phyloP scores from a whole-genome alignment of 345 rosid genomes.

The Barbarea vulgaris region DNA sequence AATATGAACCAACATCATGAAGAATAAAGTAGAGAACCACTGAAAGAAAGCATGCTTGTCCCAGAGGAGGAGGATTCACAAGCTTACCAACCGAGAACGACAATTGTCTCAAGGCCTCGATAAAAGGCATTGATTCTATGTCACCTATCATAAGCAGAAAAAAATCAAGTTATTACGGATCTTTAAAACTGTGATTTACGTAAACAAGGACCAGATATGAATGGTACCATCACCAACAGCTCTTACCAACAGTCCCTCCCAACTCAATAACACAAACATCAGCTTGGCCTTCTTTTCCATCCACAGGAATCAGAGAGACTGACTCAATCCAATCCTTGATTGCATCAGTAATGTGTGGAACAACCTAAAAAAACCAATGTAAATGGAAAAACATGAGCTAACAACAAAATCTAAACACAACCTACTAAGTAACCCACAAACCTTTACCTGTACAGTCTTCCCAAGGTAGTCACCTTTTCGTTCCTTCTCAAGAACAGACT shows the following conservation, averaged over 20 bases:
- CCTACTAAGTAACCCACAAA: slow-evolving; percentile 10
- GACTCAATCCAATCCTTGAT: slow-evolving; percentile 85
- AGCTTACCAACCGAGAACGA: slow-evolving; percentile 87
- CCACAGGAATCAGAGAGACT: slow-evolving; percentile 79
- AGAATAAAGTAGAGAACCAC: slow-evolving; percentile 18
- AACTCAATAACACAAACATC: slow-evolving; percentile 98
- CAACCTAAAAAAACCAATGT: slow-evolving; percentile 58
- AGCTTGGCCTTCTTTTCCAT: slow-evolving; percentile 84
- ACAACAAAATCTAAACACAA: slow-evolving; percentile 18
- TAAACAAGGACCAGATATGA: not conserved
- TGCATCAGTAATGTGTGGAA: slow-evolving; percentile 97
- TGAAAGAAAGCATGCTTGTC: slow-evolving; percentile 11
- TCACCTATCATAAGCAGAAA: slow-evolving; percentile 60
- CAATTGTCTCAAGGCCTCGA: slow-evolving; percentile 94
- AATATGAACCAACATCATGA: slow-evolving; percentile 32
- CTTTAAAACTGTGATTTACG: not conserved
- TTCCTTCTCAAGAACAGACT: slow-evolving; percentile 94
- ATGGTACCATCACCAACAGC: slow-evolving; percentile 2
- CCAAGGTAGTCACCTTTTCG: slow-evolving; percentile 89
- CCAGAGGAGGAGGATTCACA: slow-evolving; percentile 22
- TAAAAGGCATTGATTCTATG: slow-evolving; percentile 97
- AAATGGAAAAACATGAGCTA: slow-evolving; percentile 13
- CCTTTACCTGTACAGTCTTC: slow-evolving; percentile 86
- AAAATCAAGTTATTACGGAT: not conserved
- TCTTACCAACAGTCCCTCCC: slow-evolving; percentile 98